Evolutionary conservation across 441 rosid species (phyloP), one percentile per base, ranked within the genome.

Genomic region (Adansonia rubrostipa): DNA sequence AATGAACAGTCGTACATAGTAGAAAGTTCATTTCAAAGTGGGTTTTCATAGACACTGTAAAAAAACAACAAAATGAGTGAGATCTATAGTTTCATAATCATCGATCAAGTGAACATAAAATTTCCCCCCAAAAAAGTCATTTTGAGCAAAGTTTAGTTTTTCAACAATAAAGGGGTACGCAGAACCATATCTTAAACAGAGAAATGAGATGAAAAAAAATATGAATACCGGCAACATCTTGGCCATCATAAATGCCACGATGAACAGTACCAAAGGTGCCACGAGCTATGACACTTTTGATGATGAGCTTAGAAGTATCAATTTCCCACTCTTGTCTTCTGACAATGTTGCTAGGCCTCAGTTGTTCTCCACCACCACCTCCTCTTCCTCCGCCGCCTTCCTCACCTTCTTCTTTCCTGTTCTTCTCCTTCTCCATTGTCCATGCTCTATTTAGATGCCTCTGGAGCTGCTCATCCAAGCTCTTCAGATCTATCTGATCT

Each of bases 201-300:
- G 9, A 44, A 33, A 73, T 9, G 28, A 74, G 53, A 71, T 63
- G 78, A 53, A 64, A 0, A 75, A 81, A 83, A 60, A 82, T 62
- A 80, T 51, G 79, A 75, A 82, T 89, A 95, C 99, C 98, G 61
- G 99, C 99, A 58, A 93, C 92, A 88, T 95, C 99, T 78, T 77
- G 97, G 65, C 90, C 91, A 77, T 95, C 98, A 71, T 95, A 95
- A 80, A 88, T 24, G 44, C 99, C 99, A 77, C 99, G 97, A 83
- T 93, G 98, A 85, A 95, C 97, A 75, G 92, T 89, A 14, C 98
- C 97, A 74, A 95, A 95, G 79, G 98, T 90, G 80, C 99, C 99
- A 40, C 99, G 90, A 54, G 97, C 98, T 78, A 95, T 90, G 77
- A 88, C 94, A 81, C 83, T 63, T 90, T 86, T 93, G 85, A 93